These are phyloP conservation scores for Leccinum uliginosum DNA, from an alignment of 768 basidiomycete species.

Conservation along the genomic window DNA sequence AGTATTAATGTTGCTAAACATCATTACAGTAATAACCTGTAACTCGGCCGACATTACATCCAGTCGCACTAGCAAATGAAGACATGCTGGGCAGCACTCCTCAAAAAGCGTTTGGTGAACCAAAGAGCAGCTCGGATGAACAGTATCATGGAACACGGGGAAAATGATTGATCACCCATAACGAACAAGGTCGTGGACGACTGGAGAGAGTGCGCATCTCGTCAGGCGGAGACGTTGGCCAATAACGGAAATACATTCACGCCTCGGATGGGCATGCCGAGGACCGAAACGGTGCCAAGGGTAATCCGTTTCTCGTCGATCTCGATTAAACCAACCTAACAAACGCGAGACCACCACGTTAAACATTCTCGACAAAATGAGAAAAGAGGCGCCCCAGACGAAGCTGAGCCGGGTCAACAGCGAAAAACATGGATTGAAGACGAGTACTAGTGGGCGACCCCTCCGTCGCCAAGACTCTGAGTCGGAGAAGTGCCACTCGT, in stretches of 20 bases:
- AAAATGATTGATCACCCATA: background rate
- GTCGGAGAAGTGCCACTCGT: conserved; percentile 7
- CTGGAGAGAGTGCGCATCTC: too few species aligned
- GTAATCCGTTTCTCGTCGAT: background rate
- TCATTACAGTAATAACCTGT: conserved; percentile 27
- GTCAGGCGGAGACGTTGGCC: background rate
- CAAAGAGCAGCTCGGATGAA: background rate
- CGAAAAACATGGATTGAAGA: background rate
- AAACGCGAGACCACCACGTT: background rate
- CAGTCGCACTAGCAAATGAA: background rate
- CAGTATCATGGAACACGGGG: background rate
- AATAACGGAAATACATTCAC: background rate
- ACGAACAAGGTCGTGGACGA: background rate
- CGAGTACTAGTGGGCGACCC: background rate
- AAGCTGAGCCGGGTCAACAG: background rate
- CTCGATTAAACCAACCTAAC: too few species aligned
- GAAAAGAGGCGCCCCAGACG: background rate
- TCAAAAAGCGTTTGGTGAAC: too few species aligned
- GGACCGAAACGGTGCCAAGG: background rate
- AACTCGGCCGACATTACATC: conserved; percentile 5
- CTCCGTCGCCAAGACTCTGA: background rate
- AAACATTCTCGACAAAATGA: background rate
- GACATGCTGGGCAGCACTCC: background rate
- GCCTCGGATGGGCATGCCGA: background rate
- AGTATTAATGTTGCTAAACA: conserved; percentile 32